Percentiles rank a stretch among this genome's conserved stretches.
These are phyloP conservation scores for Takashimella koratensis DNA, from an alignment of 1,284 basidiomycete species.

Conservation along the genomic window DNA sequence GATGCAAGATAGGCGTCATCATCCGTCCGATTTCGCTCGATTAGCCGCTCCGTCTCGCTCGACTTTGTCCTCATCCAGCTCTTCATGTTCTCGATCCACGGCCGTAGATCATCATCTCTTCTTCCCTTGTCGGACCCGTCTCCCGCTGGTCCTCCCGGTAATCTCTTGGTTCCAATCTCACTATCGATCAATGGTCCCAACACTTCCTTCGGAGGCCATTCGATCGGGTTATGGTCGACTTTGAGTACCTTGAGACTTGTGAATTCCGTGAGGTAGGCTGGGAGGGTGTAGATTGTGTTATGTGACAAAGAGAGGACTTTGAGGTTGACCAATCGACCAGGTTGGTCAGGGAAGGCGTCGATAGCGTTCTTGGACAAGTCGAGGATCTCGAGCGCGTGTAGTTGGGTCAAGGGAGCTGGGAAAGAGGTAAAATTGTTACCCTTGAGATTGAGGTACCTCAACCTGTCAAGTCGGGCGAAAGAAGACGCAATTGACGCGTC, in stretches of 20 bases:
- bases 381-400: slow-evolving; percentile 87
- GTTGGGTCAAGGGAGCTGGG: slow-evolving; percentile 76
- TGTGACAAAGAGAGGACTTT: slow-evolving; percentile 84
- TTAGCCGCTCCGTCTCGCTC: slow-evolving; percentile 19
- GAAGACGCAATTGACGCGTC: slow-evolving; percentile 65
- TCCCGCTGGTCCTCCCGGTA: not conserved
- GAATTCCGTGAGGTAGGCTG: slow-evolving; percentile 73
- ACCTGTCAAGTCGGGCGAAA: slow-evolving; percentile 68
- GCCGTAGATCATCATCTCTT: slow-evolving; percentile 58
- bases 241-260: slow-evolving; percentile 73
- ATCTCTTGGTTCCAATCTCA: slow-evolving; percentile 9
- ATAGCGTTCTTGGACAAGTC: slow-evolving; percentile 94
- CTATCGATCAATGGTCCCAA: slow-evolving; percentile 31
- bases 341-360: slow-evolving; percentile 68
- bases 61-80: slow-evolving; percentile 60
- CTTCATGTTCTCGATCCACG: slow-evolving; percentile 70
- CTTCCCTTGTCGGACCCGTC: slow-evolving; percentile 4
- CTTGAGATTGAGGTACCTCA: slow-evolving; percentile 91
- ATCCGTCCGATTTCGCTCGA: slow-evolving; percentile 13
- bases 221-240: slow-evolving; percentile 83
- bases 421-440: slow-evolving; percentile 80
- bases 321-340: slow-evolving; percentile 75
- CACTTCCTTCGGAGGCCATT: slow-evolving; percentile 66
- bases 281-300: slow-evolving; percentile 78
- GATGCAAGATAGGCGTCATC: slow-evolving; percentile 23